Conservation (phyloP, 1,284 basidiomycete genomes). For the Cryptococcus sp. region DNA sequence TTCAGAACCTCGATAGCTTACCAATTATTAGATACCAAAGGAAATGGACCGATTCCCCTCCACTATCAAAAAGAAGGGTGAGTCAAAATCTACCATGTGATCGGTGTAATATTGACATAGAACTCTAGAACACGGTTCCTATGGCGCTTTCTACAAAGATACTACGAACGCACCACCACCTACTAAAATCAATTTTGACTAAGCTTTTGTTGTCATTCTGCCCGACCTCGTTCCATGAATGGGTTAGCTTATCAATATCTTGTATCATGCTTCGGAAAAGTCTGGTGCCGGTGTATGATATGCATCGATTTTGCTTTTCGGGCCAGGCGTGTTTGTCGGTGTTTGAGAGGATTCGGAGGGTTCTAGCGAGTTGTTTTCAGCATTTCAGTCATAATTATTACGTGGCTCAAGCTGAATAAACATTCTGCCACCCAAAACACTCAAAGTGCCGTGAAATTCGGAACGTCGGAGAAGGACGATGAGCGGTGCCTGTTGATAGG, state of each 20-base stretch:
- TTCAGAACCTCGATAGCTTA: not conserved
- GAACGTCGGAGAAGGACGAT: too few relatives aligned
- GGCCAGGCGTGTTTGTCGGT: too few relatives aligned
- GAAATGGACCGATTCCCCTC: conserved; percentile 85
- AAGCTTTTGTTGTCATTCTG: conserved; percentile 2
- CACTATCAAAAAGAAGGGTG: conserved; percentile 92
- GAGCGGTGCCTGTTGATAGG: too few relatives aligned
- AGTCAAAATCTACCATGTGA: conserved; percentile 8
- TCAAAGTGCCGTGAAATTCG: too few relatives aligned
- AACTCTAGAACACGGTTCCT: conserved; percentile 41
- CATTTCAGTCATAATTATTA: too few relatives aligned
- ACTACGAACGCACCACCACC: conserved; percentile 68
- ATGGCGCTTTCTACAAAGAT: conserved; percentile 72
- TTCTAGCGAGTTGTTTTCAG: too few relatives aligned
- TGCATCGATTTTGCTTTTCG: too few relatives aligned
- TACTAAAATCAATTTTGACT: conserved; percentile 81
- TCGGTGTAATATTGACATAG: not conserved
- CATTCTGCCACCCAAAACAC: too few relatives aligned
- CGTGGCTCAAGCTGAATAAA: too few relatives aligned
- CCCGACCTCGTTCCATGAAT: not conserved
- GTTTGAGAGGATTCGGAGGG: too few relatives aligned
- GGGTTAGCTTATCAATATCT: not conserved
- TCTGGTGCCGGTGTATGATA: too few relatives aligned
- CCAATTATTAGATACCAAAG: conserved; percentile 55
- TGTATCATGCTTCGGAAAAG: too few relatives aligned